A percentile compares a stretch with the other conserved stretches of the same genome.
Conservation (phyloP, 2,329 filamentous ascomycete genomes). For the Pseudovirgaria hyperparasitica region DNA sequence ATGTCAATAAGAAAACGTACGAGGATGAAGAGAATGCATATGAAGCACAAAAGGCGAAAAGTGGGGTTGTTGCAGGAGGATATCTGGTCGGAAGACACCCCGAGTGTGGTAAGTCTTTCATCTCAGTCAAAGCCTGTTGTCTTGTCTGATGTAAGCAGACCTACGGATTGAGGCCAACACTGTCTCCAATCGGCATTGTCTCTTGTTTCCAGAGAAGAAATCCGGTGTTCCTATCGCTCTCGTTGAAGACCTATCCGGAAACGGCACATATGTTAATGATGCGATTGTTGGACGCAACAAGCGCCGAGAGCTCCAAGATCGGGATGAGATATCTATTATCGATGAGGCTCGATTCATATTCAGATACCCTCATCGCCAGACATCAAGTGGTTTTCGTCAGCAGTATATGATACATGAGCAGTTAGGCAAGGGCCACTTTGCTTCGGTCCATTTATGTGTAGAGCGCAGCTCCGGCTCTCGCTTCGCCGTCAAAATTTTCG, state of each 20-base stretch:
- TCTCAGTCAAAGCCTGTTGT: constrained; percentile 6
- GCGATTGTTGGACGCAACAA: constrained; percentile 85
- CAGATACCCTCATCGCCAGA: constrained; percentile 53
- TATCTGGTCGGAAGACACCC: constrained; percentile 88
- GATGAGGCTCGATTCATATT: constrained; percentile 83
- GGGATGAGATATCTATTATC: constrained; percentile 81
- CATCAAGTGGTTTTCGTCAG: constrained; percentile 65
- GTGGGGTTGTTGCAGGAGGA: constrained; percentile 55
- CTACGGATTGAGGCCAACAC: constrained; percentile 58
- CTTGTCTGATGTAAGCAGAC: constrained; percentile 41
- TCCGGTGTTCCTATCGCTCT: constrained; percentile 52
- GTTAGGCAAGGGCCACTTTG: constrained; percentile 90
- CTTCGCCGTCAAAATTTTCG: constrained; percentile 92
- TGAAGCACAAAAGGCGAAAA: constrained; percentile 38
- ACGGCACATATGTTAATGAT: constrained; percentile 94
- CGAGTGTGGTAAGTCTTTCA: constrained; percentile 66
- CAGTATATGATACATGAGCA: constrained; percentile 77
- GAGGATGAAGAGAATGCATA: constrained; percentile 49
- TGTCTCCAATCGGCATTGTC: constrained; percentile 75
- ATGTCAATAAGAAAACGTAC: constrained; percentile 37
- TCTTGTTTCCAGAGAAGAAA: constrained; percentile 52
- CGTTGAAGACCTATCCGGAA: constrained; percentile 85
- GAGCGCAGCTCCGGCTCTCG: constrained; percentile 72
- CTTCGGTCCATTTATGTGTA: constrained; percentile 80
- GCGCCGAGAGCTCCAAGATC: constrained; percentile 72